phyloP scores from a whole-genome alignment of 2,329 filamentous ascomycete species.

The Penicillium fuscoglaucum region DNA sequence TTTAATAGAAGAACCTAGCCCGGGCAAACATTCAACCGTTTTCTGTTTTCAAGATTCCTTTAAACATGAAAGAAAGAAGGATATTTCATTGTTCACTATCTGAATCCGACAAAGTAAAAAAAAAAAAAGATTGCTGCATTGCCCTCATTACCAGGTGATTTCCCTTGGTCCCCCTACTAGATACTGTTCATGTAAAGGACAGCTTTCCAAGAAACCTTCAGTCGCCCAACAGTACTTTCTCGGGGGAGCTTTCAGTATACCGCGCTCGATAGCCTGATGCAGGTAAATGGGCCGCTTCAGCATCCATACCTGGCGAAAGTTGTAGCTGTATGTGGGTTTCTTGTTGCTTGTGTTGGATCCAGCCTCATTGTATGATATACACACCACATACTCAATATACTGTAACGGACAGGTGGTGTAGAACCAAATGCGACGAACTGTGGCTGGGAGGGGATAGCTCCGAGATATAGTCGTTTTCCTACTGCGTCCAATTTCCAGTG shows the following conservation, averaged over 20 bases:
- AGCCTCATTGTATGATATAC: neutral
- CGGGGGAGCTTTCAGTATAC: neutral
- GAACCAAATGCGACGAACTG: constrained; percentile 1
- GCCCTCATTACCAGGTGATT: neutral
- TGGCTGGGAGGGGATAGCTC: neutral
- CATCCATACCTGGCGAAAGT: constrained; percentile 5
- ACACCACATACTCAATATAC: constrained; percentile 1
- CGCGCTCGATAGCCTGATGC: neutral
- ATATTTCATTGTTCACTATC: neutral
- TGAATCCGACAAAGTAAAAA: neutral
- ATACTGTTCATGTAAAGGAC: neutral
- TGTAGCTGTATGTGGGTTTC: neutral
- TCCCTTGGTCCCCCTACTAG: neutral
- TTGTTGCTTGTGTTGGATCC: neutral
- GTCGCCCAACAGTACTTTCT: constrained; percentile 1
- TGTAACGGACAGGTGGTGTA: constrained; percentile 1
- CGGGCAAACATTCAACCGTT: neutral
- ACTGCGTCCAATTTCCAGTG: neutral
- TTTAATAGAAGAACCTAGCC: neutral
- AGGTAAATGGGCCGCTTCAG: neutral
- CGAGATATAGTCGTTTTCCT: neutral
- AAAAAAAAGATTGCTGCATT: neutral
- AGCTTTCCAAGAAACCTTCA: neutral
- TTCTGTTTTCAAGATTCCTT: neutral
- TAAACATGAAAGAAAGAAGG: neutral